Evolutionary conservation across 2,329 filamentous ascomycete genomes (phyloP).

Genomic region (Xylaria sp.): DNA sequence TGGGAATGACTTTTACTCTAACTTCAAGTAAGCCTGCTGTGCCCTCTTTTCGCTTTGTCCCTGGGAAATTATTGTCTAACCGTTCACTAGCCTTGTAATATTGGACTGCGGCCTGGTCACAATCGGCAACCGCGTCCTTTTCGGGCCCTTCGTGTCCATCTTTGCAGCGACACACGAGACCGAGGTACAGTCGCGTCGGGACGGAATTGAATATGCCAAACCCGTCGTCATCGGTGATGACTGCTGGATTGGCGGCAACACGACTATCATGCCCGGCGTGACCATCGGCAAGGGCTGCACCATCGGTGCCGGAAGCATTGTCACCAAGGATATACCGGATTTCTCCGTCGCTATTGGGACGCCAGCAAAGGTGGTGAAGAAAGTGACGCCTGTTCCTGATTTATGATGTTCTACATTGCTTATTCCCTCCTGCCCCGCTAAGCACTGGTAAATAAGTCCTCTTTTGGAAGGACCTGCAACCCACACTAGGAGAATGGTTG

Average conservation of each 20-base stretch:
- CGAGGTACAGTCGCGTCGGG: slow-evolving; percentile 57
- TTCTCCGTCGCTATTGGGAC: slow-evolving; percentile 55
- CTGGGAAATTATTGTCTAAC: background rate
- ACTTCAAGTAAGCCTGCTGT: slow-evolving; percentile 53
- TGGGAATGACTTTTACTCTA: slow-evolving; percentile 68
- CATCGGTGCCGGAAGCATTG: slow-evolving; percentile 55
- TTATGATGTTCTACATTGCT: slow-evolving; percentile 27
- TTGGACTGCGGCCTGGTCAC: slow-evolving; percentile 74
- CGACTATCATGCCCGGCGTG: slow-evolving; percentile 57
- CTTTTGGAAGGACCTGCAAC: background rate
- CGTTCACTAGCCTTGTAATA: slow-evolving; percentile 58
- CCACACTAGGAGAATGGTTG: background rate
- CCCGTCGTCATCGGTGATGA: slow-evolving; percentile 57
- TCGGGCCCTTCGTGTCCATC: slow-evolving; percentile 74
- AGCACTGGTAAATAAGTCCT: background rate
- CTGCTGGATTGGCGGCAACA: slow-evolving; percentile 60
- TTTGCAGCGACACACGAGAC: slow-evolving; percentile 75
- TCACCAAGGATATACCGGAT: slow-evolving; percentile 55
- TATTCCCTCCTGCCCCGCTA: background rate
- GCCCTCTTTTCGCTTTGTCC: background rate
- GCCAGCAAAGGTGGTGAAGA: slow-evolving; percentile 56
- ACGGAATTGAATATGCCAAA: slow-evolving; percentile 53
- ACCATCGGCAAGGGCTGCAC: slow-evolving; percentile 59
- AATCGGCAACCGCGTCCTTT: slow-evolving; percentile 72
- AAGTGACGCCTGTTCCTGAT: slow-evolving; percentile 44